These are phyloP conservation scores for Taphrina betulina DNA, from an alignment of 1,139 yeast species.

Conservation along the genomic window DNA sequence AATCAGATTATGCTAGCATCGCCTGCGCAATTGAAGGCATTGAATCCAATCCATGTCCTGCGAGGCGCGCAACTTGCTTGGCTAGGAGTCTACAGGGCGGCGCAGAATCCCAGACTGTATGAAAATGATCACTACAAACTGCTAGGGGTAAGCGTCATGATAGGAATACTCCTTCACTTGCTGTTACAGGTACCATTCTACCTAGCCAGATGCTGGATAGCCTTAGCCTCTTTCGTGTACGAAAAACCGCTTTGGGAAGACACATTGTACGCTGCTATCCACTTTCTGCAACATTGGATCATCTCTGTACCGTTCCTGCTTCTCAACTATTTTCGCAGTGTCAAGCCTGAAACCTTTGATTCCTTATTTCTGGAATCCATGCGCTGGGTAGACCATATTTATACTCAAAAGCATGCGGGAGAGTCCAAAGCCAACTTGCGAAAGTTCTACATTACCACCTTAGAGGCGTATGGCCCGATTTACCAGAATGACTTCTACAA, in stretches of 20 bases:
- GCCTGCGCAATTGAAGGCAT: slow-evolving; percentile 14
- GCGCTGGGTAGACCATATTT: neutral
- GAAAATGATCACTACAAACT: slow-evolving; percentile 32
- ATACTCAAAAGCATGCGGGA: slow-evolving; percentile 18
- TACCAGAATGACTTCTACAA: slow-evolving; percentile 36
- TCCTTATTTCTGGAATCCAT: slow-evolving; percentile 3
- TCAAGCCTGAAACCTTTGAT: slow-evolving; percentile 9
- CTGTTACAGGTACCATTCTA: neutral
- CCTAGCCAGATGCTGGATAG: neutral
- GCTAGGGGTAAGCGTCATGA: neutral
- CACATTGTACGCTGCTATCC: neutral
- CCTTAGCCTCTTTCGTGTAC: neutral
- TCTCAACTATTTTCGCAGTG: slow-evolving; percentile 6
- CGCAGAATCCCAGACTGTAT: slow-evolving; percentile 50
- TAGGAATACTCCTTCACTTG: neutral
- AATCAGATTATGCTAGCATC: slow-evolving; percentile 14
- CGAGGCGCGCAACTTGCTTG: slow-evolving; percentile 58
- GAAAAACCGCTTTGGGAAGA: slow-evolving; percentile 4
- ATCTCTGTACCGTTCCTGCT: neutral
- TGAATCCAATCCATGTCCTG: slow-evolving; percentile 40
- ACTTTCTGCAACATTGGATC: slow-evolving; percentile 16
- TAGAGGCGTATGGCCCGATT: neutral
- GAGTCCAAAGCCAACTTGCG: neutral
- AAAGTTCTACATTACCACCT: neutral
- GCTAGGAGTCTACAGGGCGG: slow-evolving; percentile 53